Conservation (phyloP, 352 stramenopile species). For the Phytophthora megakarya region DNA sequence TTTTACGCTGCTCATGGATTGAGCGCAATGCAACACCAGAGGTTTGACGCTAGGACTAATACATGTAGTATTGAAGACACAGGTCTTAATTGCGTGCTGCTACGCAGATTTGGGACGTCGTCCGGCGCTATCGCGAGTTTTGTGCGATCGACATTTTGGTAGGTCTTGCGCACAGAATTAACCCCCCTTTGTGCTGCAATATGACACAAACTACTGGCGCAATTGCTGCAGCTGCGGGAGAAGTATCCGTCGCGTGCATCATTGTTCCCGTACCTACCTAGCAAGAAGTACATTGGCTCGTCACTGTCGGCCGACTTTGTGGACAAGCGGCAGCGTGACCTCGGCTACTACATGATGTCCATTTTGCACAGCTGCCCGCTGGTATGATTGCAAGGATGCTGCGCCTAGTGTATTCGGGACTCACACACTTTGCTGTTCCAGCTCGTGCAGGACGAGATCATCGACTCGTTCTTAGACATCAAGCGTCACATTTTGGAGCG, state of each 20-base stretch:
- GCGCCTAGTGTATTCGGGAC: not conserved
- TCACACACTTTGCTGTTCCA: conserved; percentile 19
- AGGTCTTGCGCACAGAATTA: too few species aligned
- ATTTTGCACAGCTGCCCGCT: conserved; percentile 81
- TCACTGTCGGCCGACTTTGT: conserved; percentile 86
- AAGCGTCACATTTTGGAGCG: conserved; percentile 83
- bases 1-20: conserved; percentile 79
- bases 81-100: conserved; percentile 4
- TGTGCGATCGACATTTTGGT: conserved; percentile 87
- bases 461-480: conserved; percentile 89
- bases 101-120: conserved; percentile 80
- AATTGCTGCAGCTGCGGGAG: conserved; percentile 64
- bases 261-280: conserved; percentile 79
- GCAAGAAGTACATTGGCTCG: conserved; percentile 89
- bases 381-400: conserved; percentile 32
- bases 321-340: conserved; percentile 85
- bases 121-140: conserved; percentile 85
- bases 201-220: too few species aligned
- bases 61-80: not conserved
- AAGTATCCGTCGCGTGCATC: conserved; percentile 80
- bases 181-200: too few species aligned
- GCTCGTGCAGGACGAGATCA: conserved; percentile 86
- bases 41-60: conserved; percentile 23
- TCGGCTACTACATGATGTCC: conserved; percentile 88
- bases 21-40: conserved; percentile 52